A percentile compares a stretch with the other conserved stretches of the same genome.
Evolutionary conservation across 331 rosid species (phyloP).

Genomic region (Dryas integrifolia): DNA sequence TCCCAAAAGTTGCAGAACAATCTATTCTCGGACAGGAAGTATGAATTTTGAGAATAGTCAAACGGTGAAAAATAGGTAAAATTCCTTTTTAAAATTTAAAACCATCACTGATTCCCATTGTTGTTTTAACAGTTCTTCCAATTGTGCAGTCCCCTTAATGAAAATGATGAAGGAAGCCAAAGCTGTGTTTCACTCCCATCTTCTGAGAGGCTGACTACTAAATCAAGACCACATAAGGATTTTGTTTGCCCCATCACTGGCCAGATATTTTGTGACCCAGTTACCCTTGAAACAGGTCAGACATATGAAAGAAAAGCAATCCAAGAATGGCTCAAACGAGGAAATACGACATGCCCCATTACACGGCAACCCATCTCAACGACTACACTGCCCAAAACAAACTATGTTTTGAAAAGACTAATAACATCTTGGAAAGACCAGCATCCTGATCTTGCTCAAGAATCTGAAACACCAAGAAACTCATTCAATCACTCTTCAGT

Average conservation of each 20-base stretch:
- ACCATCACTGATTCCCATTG: background rate
- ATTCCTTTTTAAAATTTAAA: too few species aligned
- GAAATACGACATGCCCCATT: conserved; percentile 88
- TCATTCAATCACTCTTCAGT: conserved; percentile 43
- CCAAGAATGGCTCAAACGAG: conserved; percentile 90
- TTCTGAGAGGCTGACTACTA: conserved; percentile 45
- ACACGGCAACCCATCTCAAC: conserved; percentile 74
- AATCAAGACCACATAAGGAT: conserved; percentile 76
- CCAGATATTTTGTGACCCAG: conserved; percentile 81
- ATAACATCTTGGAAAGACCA: conserved; percentile 85
- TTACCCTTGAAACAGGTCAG: conserved; percentile 97
- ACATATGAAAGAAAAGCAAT: conserved; percentile 92
- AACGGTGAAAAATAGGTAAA: conserved; percentile 56
- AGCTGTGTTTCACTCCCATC: conserved; percentile 41
- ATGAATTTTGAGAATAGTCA: conserved; percentile 43
- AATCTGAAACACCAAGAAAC: conserved; percentile 53
- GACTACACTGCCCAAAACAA: conserved; percentile 66
- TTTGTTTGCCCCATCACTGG: conserved; percentile 89
- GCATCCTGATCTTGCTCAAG: conserved; percentile 71
- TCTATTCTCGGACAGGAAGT: conserved; percentile 27
- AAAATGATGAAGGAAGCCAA: conserved; percentile 62
- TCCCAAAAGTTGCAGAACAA: conserved; percentile 39
- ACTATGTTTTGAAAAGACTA: conserved; percentile 88
- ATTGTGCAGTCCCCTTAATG: conserved; percentile 49
- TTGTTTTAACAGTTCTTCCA: conserved; percentile 27